phyloP scores from a whole-genome alignment of 2,329 filamentous ascomycete species.

The Pseudopithomyces chartarum region DNA sequence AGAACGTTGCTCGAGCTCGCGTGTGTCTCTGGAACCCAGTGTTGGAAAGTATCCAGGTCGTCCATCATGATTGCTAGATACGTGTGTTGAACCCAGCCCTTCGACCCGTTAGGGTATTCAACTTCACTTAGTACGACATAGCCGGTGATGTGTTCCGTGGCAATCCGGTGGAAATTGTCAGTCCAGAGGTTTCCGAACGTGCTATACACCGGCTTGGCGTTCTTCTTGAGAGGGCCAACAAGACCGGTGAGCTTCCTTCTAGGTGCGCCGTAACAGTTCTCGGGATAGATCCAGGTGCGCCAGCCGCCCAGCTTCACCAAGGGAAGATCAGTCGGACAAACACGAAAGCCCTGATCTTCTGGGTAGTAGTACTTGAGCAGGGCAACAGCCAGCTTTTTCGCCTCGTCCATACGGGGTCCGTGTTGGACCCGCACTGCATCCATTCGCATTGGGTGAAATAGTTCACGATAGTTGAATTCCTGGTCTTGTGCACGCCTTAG shows the following conservation, averaged over 20 bases:
- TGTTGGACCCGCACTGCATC: neutral
- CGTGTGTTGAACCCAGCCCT: constrained; percentile 15
- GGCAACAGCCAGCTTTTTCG: constrained; percentile 19
- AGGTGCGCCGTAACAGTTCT: constrained; percentile 11
- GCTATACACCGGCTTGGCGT: neutral
- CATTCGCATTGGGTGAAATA: neutral
- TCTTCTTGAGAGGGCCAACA: neutral
- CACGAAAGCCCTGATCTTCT: constrained; percentile 18
- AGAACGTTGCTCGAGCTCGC: neutral
- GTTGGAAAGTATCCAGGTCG: constrained; percentile 16
- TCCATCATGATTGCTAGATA: constrained; percentile 33
- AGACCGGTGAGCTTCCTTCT: neutral
- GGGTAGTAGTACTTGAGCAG: constrained; percentile 33
- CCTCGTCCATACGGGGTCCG: constrained; percentile 20
- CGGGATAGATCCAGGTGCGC: constrained; percentile 17
- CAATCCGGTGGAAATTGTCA: constrained; percentile 20
- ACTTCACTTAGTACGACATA: constrained; percentile 22
- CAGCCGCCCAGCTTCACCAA: constrained; percentile 17
- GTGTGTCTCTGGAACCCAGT: constrained; percentile 10
- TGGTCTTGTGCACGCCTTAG: neutral
- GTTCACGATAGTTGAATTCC: neutral
- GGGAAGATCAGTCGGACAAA: constrained; percentile 15
- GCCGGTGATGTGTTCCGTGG: constrained; percentile 23
- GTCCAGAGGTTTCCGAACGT: neutral
- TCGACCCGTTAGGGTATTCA: neutral